Base-by-base conservation (phyloP, 139 green algal genomes). In the Raphidocelis subcapitata region DNA sequence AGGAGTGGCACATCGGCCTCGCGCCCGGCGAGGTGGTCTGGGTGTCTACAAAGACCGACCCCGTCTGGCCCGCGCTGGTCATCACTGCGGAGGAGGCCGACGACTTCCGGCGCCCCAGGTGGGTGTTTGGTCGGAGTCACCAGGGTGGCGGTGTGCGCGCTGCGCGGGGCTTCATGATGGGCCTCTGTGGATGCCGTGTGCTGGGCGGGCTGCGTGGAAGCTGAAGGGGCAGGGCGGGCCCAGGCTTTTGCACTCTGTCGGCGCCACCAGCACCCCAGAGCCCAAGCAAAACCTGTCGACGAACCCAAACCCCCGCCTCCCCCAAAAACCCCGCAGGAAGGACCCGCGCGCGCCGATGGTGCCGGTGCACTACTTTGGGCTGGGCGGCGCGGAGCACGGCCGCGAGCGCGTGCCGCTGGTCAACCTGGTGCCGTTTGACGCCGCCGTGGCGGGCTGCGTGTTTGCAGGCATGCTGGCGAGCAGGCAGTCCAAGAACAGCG, bases 1-100 rank as follows among this genome's bases (percentile, higher is more conserved):
- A 37, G 15, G 29, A 51, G 26, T 28, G 12, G 20, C 49, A 2
- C n/a, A 41, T 67, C 23, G 33, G 23, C 59, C 46, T 87, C 36
- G n/a, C 36, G 26, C 82, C 80, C 15, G 87, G 87, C 14, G 81
- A 90, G 63, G 82, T 90, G 14, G 86, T 90, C 24, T 93, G 82
- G 82, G 79, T 67, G 51, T 37, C 55, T 32, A 67, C 60, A 5
- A 79, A 72, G 32, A 74, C 84, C 21, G 85, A 72, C 31, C 76
- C 79, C 4, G 52, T 60, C 21, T 94, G 89, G 89, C 89, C 89
- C 0, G 81, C 76, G 3, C 41, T 94, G 20, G 71, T 91, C 16
- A 82, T 87, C 60, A 91, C 82, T 8, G 36, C 28, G 12, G 85
- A 89, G 59, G 77, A 92, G 56, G 75, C 72, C 0, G 55, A 66